Evolutionary conservation across 805 yeast genomes (phyloP).

Genomic region (Debaryomyces prosopidis): DNA sequence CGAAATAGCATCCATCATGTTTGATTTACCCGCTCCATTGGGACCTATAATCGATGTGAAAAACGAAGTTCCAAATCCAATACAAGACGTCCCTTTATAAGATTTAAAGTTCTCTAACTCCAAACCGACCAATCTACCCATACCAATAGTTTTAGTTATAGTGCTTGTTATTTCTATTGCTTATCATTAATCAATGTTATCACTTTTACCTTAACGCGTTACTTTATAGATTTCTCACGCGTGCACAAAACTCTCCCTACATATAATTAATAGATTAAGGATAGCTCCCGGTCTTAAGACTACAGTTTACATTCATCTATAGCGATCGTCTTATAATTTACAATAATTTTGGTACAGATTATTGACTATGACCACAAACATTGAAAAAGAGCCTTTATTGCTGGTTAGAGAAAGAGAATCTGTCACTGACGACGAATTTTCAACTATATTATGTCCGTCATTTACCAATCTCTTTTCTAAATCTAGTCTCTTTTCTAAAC

Average conservation of each 20-base stretch:
- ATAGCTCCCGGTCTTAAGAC: no score
- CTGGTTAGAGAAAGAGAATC: neutral
- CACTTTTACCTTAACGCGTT: neutral
- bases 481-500: conserved; percentile 19
- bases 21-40: conserved; percentile 97
- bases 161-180: neutral
- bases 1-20: conserved; percentile 96
- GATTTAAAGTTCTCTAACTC: conserved; percentile 90
- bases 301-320: no score
- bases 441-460: conserved; percentile 18
- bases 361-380: neutral
- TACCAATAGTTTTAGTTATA: conserved; percentile 21
- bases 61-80: conserved; percentile 80
- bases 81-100: conserved; percentile 69
- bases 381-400: conserved; percentile 17
- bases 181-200: neutral
- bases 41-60: conserved; percentile 96
- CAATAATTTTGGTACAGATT: neutral
- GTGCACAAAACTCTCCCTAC: no score
- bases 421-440: conserved; percentile 14
- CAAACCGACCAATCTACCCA: conserved; percentile 83
- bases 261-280: no score
- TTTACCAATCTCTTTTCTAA: conserved; percentile 17
- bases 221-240: neutral
- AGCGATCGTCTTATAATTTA: no score